Percentiles rank a stretch among this genome's conserved stretches.
Conservation (phyloP, 2,329 filamentous ascomycete genomes). For the Monosporascus sp. region DNA sequence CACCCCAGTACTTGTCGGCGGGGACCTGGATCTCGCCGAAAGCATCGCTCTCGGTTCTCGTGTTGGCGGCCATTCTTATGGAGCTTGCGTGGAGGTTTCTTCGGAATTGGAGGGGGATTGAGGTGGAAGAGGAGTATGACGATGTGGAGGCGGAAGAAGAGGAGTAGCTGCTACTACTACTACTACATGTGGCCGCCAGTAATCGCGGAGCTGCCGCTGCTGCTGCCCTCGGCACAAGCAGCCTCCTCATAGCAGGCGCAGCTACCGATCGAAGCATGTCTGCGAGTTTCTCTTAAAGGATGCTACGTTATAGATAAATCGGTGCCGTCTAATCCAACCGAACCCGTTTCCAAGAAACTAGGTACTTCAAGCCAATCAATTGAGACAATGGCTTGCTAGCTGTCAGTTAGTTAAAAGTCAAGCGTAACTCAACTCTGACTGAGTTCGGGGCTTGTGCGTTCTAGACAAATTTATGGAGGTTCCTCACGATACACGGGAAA, state of each 20-base stretch:
- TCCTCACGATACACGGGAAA: background rate
- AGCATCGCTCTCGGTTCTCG: constrained; percentile 89
- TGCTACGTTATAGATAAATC: background rate
- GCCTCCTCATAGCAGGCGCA: constrained; percentile 23
- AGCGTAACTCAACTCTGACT: background rate
- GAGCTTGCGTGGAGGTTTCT: constrained; percentile 40
- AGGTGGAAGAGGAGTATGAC: constrained; percentile 13
- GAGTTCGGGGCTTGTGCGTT: background rate
- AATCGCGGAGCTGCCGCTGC: constrained; percentile 26
- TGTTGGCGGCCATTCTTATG: constrained; percentile 45
- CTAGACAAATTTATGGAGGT: background rate
- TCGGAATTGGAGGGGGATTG: constrained; percentile 21
- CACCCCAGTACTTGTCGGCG: constrained; percentile 95
- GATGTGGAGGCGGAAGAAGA: constrained; percentile 14
- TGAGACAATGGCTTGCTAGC: background rate
- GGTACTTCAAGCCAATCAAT: no score
- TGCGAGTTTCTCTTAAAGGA: background rate
- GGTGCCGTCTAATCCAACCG: no score
- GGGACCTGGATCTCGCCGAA: constrained; percentile 95
- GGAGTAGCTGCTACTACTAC: constrained; percentile 7
- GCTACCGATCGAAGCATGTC: constrained; percentile 32
- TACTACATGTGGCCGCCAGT: constrained; percentile 28
- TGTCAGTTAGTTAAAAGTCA: background rate
- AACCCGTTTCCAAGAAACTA: no score
- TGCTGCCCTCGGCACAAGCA: constrained; percentile 26